These are phyloP conservation scores for Rhynchospora pubera DNA, from an alignment of 176 grass and related monocot genomes.

Conservation along the genomic window DNA sequence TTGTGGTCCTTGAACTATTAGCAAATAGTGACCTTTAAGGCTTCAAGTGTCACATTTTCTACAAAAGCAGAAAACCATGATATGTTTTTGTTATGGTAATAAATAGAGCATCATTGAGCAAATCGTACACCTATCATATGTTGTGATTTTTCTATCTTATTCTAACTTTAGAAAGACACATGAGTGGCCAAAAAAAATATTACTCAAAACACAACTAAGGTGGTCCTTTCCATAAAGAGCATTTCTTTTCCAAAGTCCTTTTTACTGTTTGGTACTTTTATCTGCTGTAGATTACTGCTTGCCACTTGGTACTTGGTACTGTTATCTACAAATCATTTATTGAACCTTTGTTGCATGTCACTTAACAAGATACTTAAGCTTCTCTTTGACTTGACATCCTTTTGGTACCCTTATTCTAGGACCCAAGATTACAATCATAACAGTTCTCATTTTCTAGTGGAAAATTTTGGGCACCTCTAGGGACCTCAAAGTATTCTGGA, in stretches of 20 bases:
- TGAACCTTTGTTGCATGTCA: slow-evolving; percentile 11
- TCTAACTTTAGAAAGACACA: background rate
- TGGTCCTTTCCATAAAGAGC: slow-evolving; percentile 17
- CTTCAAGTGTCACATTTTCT: background rate
- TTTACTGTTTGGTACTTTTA: slow-evolving; percentile 1
- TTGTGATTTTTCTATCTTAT: slow-evolving; percentile 5
- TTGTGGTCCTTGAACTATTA: slow-evolving; percentile 10
- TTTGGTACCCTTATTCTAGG: background rate
- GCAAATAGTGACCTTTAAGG: background rate
- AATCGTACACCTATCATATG: background rate
- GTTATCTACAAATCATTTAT: slow-evolving; percentile 4
- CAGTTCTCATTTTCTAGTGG: background rate
- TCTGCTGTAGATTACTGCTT: background rate
- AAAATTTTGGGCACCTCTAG: background rate
- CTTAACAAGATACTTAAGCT: background rate
- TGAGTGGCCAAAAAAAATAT: slow-evolving; percentile 1
- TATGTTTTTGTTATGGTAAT: slow-evolving; percentile 11
- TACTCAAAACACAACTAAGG: background rate
- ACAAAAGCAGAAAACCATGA: slow-evolving; percentile 6
- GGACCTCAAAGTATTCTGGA: background rate
- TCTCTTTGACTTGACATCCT: background rate
- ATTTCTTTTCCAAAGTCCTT: slow-evolving; percentile 5
- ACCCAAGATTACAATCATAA: background rate
- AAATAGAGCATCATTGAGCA: slow-evolving; percentile 4
- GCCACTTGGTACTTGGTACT: background rate